Evolutionary conservation across 352 stramenopile species (phyloP).

Genomic region (Globisporangium polare): DNA sequence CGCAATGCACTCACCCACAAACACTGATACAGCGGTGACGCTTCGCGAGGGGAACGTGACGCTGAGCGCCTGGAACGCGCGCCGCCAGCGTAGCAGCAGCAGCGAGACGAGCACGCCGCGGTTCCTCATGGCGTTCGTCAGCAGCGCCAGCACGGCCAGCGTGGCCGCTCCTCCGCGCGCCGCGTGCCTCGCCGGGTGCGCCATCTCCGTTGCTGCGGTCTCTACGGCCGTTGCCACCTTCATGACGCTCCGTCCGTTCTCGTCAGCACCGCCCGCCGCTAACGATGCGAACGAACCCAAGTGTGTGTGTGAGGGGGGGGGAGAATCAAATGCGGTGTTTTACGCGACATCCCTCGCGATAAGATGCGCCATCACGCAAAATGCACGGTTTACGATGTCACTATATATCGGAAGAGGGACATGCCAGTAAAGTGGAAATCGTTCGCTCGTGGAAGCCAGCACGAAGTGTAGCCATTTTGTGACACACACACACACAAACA

Average conservation of each 20-base stretch:
- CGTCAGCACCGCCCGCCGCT: neutral
- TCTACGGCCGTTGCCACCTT: neutral
- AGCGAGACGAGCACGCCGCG: slow-evolving; percentile 5
- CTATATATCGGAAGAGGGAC: neutral
- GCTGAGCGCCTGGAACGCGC: neutral
- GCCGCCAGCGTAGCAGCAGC: slow-evolving; percentile 14
- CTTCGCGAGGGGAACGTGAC: slow-evolving; percentile 33
- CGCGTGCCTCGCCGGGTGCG: slow-evolving; percentile 5
- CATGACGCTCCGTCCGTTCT: neutral
- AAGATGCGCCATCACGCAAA: neutral
- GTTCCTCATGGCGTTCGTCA: slow-evolving; percentile 17
- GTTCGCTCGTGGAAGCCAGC: too few species aligned
- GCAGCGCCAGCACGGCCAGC: slow-evolving; percentile 11
- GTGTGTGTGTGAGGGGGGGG: too few species aligned
- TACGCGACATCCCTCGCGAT: neutral
- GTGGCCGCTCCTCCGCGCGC: slow-evolving; percentile 9
- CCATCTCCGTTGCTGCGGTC: neutral
- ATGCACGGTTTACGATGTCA: neutral
- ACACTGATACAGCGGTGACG: slow-evolving; percentile 42
- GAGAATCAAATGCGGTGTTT: neutral
- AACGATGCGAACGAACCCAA: too few species aligned
- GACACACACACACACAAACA: too few species aligned
- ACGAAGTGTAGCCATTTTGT: slow-evolving; percentile 4
- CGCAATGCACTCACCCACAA: slow-evolving; percentile 39
- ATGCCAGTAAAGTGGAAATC: neutral